phyloP scores from a whole-genome alignment of 2,329 filamentous ascomycete species.

The Epichloe sylvatica region DNA sequence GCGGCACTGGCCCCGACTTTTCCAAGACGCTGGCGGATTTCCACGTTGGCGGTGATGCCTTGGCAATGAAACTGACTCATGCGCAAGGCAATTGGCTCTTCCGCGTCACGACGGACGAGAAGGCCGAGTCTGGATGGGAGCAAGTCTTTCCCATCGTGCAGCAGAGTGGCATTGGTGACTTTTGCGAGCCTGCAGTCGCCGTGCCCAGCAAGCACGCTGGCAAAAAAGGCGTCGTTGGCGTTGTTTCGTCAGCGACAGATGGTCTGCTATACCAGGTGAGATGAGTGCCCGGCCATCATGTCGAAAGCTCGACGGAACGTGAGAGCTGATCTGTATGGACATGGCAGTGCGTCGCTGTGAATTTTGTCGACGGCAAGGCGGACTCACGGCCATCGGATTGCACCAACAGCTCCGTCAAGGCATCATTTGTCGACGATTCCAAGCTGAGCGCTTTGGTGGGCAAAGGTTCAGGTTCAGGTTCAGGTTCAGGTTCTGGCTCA shows the following conservation, averaged over 20 bases:
- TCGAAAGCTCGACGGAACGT: neutral
- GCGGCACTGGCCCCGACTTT: conserved; percentile 36
- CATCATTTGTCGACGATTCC: conserved; percentile 18
- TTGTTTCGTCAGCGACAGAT: conserved; percentile 39
- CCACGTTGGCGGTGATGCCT: conserved; percentile 41
- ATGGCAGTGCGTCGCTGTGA: conserved; percentile 37
- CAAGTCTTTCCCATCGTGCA: conserved; percentile 38
- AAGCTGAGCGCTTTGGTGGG: conserved; percentile 21
- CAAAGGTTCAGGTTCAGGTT: conserved; percentile 5
- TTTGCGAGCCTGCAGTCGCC: conserved; percentile 36
- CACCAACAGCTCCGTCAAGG: conserved; percentile 21
- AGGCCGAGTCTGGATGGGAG: conserved; percentile 36
- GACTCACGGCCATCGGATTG: conserved; percentile 16
- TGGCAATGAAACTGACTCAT: conserved; percentile 35
- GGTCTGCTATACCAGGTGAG: conserved; percentile 42
- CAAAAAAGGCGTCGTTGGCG: conserved; percentile 38
- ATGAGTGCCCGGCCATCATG: neutral
- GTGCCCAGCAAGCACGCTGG: conserved; percentile 38
- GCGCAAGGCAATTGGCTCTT: conserved; percentile 41
- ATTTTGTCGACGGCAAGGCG: conserved; percentile 35
- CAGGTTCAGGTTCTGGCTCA: neutral
- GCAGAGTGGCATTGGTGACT: conserved; percentile 40
- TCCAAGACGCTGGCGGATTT: conserved; percentile 36
- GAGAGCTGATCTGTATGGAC: neutral
- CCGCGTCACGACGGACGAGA: conserved; percentile 39